Base-by-base conservation (phyloP, 352 stramenopile species). In the Plasmopara viticola region DNA sequence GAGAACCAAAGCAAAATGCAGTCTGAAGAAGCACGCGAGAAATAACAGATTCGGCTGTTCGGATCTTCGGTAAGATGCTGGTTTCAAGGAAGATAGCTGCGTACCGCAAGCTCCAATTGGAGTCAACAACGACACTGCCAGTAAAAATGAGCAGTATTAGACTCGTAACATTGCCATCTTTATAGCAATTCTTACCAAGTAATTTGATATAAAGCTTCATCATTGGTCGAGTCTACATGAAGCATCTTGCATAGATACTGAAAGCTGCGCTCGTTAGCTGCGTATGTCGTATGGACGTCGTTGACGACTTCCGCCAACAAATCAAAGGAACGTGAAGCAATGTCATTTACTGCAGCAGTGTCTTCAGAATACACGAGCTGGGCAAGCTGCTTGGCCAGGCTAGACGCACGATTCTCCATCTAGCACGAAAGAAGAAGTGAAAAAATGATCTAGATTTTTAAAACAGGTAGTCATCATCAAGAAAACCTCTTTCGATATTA, bases 51-150 rank as follows among this genome's bases (percentile, higher is more conserved):
- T 75, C 51, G 37, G 77, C 77, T 9, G 46, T 50, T 4, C 68
- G 59, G 29, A 90, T 78, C 43, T 80, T 84, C 0, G 80, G 77
- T 25, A 84, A 50, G 8, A 90, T 51, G 31, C 60, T 79, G 5
- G 74, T 68, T 39, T 74, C 59, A 9, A 90, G 54, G 35, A 83
- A 90, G 17, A 85, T 61, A 0, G 62, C 60, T 2, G 80, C 77
- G 53, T 87, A 87, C 9, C 70, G 73, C 14, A 77, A 86, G 39
- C 80, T 87, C 71, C 78, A 88, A 38, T 76, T 88, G 14, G 71
- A 70, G 9, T 83, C 71, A 37, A 88, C 68, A 8, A 90, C 49
- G 7, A 63, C 57, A 35, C 74, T 90, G 20, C 9, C 30, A 29
- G 33, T 7, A 29, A 48, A 20, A 41, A 6, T 7, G 44, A 30